These are phyloP conservation scores for Penicillium hordei DNA, from an alignment of 2,329 filamentous ascomycete genomes.

Conservation along the genomic window DNA sequence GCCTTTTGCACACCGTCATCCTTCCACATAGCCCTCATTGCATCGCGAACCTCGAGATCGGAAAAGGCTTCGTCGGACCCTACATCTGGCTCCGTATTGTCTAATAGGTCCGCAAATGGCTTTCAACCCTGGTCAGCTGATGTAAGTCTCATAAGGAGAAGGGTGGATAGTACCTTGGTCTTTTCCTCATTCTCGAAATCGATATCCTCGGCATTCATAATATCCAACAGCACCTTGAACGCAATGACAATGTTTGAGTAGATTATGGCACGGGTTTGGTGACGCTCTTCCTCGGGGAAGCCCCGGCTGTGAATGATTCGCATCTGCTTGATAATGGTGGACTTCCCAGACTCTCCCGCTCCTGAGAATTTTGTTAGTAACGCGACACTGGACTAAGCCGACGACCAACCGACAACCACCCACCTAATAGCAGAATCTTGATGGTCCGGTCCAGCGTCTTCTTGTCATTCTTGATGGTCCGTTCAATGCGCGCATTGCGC, in stretches of 20 bases:
- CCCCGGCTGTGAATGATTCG: slow-evolving; percentile 93
- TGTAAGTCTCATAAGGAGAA: background rate
- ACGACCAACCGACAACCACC: slow-evolving; percentile 29
- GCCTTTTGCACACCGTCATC: slow-evolving; percentile 81
- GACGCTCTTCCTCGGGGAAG: slow-evolving; percentile 83
- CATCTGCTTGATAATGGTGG: slow-evolving; percentile 98
- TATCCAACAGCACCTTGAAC: slow-evolving; percentile 84
- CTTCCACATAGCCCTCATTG: slow-evolving; percentile 80
- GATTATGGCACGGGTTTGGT: slow-evolving; percentile 92
- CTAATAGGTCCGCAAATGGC: slow-evolving; percentile 75
- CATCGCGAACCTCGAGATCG: slow-evolving; percentile 58
- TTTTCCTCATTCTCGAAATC: slow-evolving; percentile 70
- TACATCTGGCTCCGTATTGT: slow-evolving; percentile 74
- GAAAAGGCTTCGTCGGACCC: slow-evolving; percentile 79
- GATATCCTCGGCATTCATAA: slow-evolving; percentile 82
- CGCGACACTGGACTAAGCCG: background rate
- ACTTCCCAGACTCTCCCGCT: slow-evolving; percentile 93
- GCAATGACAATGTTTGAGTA: slow-evolving; percentile 94
- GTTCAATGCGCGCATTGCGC: slow-evolving; percentile 71
- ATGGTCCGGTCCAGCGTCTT: slow-evolving; percentile 84
- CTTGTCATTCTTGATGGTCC: slow-evolving; percentile 79
- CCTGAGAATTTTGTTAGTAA: slow-evolving; percentile 56
- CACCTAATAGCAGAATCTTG: slow-evolving; percentile 91
- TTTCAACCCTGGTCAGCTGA: slow-evolving; percentile 39
- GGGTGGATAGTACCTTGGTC: slow-evolving; percentile 65